Evolutionary conservation across 345 rosid genomes (phyloP), one percentile per base, ranked within the genome.

Genomic region (Microcos paniculata): DNA sequence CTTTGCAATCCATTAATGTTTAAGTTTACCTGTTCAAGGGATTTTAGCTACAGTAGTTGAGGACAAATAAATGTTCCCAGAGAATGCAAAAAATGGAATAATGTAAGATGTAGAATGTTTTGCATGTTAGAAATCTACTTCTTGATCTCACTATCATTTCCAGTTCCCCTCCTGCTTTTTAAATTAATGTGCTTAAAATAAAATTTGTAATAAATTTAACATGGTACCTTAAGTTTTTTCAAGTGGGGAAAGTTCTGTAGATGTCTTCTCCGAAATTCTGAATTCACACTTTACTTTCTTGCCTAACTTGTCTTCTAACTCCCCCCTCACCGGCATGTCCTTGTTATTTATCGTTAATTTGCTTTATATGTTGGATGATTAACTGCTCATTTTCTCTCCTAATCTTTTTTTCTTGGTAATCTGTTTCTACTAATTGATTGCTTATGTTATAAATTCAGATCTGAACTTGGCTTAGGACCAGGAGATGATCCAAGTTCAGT

Each of bases 391-490:
- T 62, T 0, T 9, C 7, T 19, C 19, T 52, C 51, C 62, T 63
- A 26, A 62, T 48, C 75, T 38, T 61, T 45, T 3, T 57, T 4
- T 40, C n/a, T 72, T 69, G 67, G 42, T 83, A 70, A 58, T 79
- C 57, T 59, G 66, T 63, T 62, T 15, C 43, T 76, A 58, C 6
- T 78, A 61, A 67, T 74, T 71, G 79, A 62, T 74, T 81, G 33
- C 72, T 79, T 55, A 76, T 65, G 9, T 76, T 78, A 57, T 76
- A 28, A 21, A 80, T 70, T 40, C 95, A 96, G 98, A 80, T 89
- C 85, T 73, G 99, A 96, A 81, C 94, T 96, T 82, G 98, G 98
- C 58, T 78, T 96, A 77, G 94, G 87, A 69, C 86, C 91, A 52
- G 97, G 97, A 73, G 64, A 81, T 43, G 92, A 93, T 74, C 91